Percentiles rank a stretch among this genome's conserved stretches.
Evolutionary conservation across 352 stramenopile genomes (phyloP).

Genomic region (Pythium phragmitis): DNA sequence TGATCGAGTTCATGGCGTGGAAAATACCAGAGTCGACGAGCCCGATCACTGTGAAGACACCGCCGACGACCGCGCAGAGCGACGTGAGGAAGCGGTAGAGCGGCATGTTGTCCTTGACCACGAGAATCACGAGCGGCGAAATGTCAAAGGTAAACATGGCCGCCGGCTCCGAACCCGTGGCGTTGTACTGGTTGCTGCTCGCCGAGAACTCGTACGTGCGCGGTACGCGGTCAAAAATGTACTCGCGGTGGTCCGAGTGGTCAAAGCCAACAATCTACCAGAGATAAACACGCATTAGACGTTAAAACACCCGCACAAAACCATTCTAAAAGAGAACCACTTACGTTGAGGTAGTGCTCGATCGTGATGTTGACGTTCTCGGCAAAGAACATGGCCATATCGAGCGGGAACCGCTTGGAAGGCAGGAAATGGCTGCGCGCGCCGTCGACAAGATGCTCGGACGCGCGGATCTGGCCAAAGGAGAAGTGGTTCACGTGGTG

Average conservation of each 20-base stretch:
- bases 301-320: conserved; percentile 34
- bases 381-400: conserved; percentile 49
- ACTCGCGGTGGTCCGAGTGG: conserved; percentile 51
- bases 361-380: conserved; percentile 75
- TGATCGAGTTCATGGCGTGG: conserved; percentile 79
- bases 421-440: conserved; percentile 36
- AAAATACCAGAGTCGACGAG: conserved; percentile 81
- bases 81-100: conserved; percentile 86
- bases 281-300: not conserved
- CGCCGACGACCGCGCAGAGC: conserved; percentile 76
- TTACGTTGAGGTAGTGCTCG: conserved; percentile 81
- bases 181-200: conserved; percentile 77
- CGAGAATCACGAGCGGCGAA: conserved; percentile 70
- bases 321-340: conserved; percentile 20
- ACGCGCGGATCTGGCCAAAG: conserved; percentile 74
- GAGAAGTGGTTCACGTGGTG: conserved; percentile 84
- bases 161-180: conserved; percentile 50
- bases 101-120: conserved; percentile 62
- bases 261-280: conserved; percentile 75
- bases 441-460: conserved; percentile 56
- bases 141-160: conserved; percentile 83
- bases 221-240: conserved; percentile 47
- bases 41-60: conserved; percentile 79
- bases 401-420: conserved; percentile 67
- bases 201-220: conserved; percentile 80